Percentiles rank a stretch among this genome's conserved stretches.
Evolutionary conservation across 176 grass and related monocot genomes (phyloP).

Genomic region (Oryza officinalis): DNA sequence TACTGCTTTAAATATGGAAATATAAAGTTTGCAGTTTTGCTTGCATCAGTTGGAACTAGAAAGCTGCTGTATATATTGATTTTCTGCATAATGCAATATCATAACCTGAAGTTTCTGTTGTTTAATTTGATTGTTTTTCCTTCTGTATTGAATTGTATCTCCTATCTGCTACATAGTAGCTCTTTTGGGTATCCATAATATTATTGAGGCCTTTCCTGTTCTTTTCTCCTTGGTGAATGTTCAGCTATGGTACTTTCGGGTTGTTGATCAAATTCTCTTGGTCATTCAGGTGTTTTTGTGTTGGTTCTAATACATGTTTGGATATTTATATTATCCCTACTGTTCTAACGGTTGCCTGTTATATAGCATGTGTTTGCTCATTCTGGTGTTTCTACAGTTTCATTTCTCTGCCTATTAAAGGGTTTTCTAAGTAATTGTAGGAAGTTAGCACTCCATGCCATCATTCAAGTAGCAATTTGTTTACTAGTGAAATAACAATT

Average conservation of each 20-base stretch:
- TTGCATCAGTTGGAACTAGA: neutral
- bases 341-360: neutral
- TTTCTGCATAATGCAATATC: neutral
- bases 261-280: neutral
- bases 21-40: neutral
- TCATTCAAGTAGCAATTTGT: neutral
- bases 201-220: neutral
- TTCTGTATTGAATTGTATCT: neutral
- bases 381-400: neutral
- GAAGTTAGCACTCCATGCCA: neutral
- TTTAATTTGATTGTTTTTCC: neutral
- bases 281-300: neutral
- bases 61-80: neutral
- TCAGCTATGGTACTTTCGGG: neutral
- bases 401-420: neutral
- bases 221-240: neutral
- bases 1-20: neutral
- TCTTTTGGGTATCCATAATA: neutral
- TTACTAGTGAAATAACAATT: neutral
- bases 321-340: neutral
- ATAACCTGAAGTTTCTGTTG: neutral
- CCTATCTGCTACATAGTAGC: neutral
- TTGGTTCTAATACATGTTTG: neutral
- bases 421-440: neutral
- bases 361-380: neutral